Evolutionary conservation across 345 rosid genomes (phyloP).

Genomic region (Ricinus communis): DNA sequence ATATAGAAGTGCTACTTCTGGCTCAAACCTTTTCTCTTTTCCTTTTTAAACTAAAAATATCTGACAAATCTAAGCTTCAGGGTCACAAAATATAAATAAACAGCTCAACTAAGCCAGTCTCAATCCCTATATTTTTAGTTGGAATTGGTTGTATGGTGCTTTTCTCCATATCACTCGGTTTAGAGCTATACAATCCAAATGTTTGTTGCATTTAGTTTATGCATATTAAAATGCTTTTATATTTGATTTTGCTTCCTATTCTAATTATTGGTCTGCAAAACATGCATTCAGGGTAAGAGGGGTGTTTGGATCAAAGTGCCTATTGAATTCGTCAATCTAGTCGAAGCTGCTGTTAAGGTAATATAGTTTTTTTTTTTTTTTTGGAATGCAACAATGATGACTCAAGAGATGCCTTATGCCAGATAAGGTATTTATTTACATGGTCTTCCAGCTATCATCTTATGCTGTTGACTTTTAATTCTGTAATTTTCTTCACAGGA

Average conservation of each 20-base stretch:
- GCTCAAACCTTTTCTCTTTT: too few relatives aligned
- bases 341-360: constrained; percentile 77
- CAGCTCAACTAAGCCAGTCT: too few relatives aligned
- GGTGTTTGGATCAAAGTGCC: constrained; percentile 95
- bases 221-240: neutral
- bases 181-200: neutral
- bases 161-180: too few relatives aligned
- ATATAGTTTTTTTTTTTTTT: neutral
- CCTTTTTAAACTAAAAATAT: too few relatives aligned
- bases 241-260: neutral
- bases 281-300: constrained; percentile 58
- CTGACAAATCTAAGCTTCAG: too few relatives aligned
- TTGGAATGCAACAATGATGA: neutral
- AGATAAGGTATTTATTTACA: neutral
- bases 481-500: constrained; percentile 47
- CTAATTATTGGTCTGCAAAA: neutral
- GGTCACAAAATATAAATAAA: too few relatives aligned
- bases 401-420: neutral
- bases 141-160: too few relatives aligned
- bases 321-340: constrained; percentile 57
- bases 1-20: too few relatives aligned
- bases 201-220: neutral
- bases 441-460: neutral
- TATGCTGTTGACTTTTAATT: neutral
- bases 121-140: too few relatives aligned